These are phyloP conservation scores for Aspergillus saccharolyticus DNA, from an alignment of 495 filamentous ascomycete genomes.

Conservation along the genomic window DNA sequence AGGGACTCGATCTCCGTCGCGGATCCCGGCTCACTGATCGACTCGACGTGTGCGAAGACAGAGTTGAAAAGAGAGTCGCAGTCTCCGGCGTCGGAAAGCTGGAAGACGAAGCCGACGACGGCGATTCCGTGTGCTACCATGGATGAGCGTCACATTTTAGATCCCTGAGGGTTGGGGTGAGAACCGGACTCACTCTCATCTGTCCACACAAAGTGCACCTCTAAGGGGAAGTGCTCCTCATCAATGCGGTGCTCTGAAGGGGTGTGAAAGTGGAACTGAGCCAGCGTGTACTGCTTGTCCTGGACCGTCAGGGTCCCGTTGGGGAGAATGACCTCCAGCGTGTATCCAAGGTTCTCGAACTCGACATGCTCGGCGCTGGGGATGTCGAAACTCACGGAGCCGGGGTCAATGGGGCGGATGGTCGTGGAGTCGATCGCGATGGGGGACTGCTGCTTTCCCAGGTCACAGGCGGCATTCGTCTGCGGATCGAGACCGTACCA, in stretches of 20 bases:
- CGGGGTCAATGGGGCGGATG: conserved; percentile 16
- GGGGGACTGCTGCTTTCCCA: conserved; percentile 56
- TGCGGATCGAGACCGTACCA: conserved; percentile 50
- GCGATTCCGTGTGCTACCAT: conserved; percentile 33
- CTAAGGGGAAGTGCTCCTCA: conserved; percentile 53
- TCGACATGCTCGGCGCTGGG: conserved; percentile 36
- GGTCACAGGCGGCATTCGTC: conserved; percentile 41
- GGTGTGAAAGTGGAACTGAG: conserved; percentile 68
- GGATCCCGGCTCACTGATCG: conserved; percentile 51
- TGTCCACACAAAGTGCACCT: conserved; percentile 61
- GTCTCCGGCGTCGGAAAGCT: conserved; percentile 41
- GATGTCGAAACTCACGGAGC: conserved; percentile 37
- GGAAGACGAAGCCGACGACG: conserved; percentile 57
- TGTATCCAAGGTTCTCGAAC: conserved; percentile 58
- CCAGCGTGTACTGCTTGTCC: conserved; percentile 38
- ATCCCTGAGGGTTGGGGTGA: too few species aligned
- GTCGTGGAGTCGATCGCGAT: conserved; percentile 49
- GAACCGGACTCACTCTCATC: too few species aligned
- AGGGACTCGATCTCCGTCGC: conserved; percentile 50
- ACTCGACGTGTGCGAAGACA: conserved; percentile 45
- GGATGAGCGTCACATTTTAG: too few species aligned
- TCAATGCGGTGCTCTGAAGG: conserved; percentile 60
- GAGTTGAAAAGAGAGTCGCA: conserved; percentile 49
- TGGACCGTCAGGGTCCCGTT: conserved; percentile 25
- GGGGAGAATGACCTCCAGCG: conserved; percentile 50